phyloP scores from a whole-genome alignment of 768 basidiomycete genomes.

The Lactarius trivialis region DNA sequence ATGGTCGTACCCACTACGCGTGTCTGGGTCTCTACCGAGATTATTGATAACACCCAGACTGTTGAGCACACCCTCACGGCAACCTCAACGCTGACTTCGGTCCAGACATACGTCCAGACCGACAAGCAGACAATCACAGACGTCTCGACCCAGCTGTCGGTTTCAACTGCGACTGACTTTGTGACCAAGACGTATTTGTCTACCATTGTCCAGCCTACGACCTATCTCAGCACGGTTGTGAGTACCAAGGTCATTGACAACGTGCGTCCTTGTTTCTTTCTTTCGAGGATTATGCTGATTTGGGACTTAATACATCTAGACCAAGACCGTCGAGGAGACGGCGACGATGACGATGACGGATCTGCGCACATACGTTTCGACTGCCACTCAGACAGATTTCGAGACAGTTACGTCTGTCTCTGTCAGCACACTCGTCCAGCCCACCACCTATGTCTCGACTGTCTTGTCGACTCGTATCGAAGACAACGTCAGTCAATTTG shows the following conservation, averaged over 20 bases:
- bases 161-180: slow-evolving; percentile 50
- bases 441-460: slow-evolving; percentile 52
- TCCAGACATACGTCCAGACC: slow-evolving; percentile 47
- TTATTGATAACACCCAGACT: slow-evolving; percentile 52
- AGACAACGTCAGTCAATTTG: slow-evolving; percentile 44
- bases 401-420: slow-evolving; percentile 44
- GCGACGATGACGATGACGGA: slow-evolving; percentile 34
- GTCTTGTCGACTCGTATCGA: slow-evolving; percentile 50
- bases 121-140: slow-evolving; percentile 31
- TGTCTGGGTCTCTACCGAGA: slow-evolving; percentile 50
- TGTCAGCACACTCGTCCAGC: slow-evolving; percentile 43
- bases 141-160: slow-evolving; percentile 38
- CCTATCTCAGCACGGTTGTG: slow-evolving; percentile 47
- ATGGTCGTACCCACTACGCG: slow-evolving; percentile 56
- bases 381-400: slow-evolving; percentile 41
- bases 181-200: slow-evolving; percentile 49
- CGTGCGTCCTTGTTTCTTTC: slow-evolving; percentile 33
- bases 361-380: slow-evolving; percentile 33
- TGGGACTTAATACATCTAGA: slow-evolving; percentile 30
- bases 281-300: background rate
- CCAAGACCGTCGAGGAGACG: slow-evolving; percentile 48
- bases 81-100: slow-evolving; percentile 53
- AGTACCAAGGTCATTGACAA: slow-evolving; percentile 54
- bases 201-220: slow-evolving; percentile 51
- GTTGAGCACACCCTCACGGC: slow-evolving; percentile 29